Evolutionary conservation across 2,329 filamentous ascomycete species (phyloP), one percentile per base, ranked within the genome.

Genomic region (Diaporthe caulivora): DNA sequence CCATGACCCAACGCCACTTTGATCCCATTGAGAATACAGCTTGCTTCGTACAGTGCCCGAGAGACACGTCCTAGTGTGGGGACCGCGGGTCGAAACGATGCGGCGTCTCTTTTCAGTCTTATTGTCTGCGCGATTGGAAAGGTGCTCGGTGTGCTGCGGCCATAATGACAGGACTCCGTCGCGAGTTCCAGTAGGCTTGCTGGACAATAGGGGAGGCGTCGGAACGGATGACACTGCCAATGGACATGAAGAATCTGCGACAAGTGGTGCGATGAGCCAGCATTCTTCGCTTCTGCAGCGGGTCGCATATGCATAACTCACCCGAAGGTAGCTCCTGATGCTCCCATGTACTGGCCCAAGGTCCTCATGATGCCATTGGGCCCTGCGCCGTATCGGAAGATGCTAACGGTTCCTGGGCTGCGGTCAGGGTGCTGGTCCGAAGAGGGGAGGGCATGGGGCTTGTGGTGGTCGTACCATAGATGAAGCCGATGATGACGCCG

Each of bases 251-350:
- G 86, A 98, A 98, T 31, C 90, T 92, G 76, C 26, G 71, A 15
- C 2, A 49, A 31, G 34, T 17, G 73, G 21, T 53, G 24, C 69
- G 24, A 34, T 76, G 53, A 77, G 74, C 54, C n/a, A 26, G 15
- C 62, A 68, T 71, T 53, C 11, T 18, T 40, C 67, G 9, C 24
- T 9, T 24, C 51, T 57, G 40, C 21, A 42, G 18, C 13, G 26
- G 10, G 3, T 15, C 34, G 18, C 53, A 42, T 18, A 21, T 17
- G 53, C 42, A 69, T 13, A 78, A 78, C 89, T 76, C 90, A 98
- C 96, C 96, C 97, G 83, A 99, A 99, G 13, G 96, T 98, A 60
- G 95, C 95, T 53, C 95, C 95, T 34, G 96, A 98, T 57, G 94
- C 95, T 44, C 94, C 85, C 97, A 99, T 99, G 83, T 97, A 98